Evolutionary conservation across 2,329 filamentous ascomycete species (phyloP).

Genomic region (Elsinoe fawcettii): DNA sequence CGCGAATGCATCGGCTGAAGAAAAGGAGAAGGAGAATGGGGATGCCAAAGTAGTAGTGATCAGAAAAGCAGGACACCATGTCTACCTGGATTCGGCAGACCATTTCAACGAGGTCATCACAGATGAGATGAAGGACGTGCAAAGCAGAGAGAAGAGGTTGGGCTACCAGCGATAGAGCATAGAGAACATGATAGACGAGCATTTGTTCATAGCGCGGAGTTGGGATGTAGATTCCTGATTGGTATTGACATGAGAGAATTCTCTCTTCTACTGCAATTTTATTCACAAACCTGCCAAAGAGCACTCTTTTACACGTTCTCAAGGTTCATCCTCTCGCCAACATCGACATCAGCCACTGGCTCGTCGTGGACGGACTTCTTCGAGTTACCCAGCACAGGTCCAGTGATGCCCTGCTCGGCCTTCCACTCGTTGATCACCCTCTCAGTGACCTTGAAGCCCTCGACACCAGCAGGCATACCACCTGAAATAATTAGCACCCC

Average conservation of each 20-base stretch:
- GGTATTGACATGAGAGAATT: not conserved
- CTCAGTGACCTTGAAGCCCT: conserved; percentile 47
- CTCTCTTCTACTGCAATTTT: not conserved
- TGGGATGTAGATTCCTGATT: not conserved
- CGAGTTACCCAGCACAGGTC: conserved; percentile 11
- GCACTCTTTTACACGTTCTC: not conserved
- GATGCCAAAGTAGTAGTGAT: conserved; percentile 9
- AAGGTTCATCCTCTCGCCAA: conserved; percentile 13
- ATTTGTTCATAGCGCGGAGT: conserved; percentile 9
- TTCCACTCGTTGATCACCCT: conserved; percentile 46
- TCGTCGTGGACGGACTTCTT: not conserved
- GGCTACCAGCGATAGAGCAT: conserved; percentile 13
- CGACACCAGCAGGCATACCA: conserved; percentile 48
- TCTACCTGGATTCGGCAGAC: conserved; percentile 63
- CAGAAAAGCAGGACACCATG: conserved; percentile 60
- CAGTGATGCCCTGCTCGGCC: conserved; percentile 27
- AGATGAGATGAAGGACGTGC: conserved; percentile 59
- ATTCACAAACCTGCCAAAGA: not conserved
- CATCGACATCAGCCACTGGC: not conserved
- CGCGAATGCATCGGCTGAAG: not conserved
- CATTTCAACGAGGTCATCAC: conserved; percentile 61
- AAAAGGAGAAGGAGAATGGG: not conserved
- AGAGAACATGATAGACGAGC: not conserved
- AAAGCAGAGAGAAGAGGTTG: conserved; percentile 32
- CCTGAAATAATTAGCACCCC: conserved; percentile 19